These are phyloP conservation scores for Tolypocladium amazonense DNA, from an alignment of 2,329 filamentous ascomycete species.

Conservation along the genomic window DNA sequence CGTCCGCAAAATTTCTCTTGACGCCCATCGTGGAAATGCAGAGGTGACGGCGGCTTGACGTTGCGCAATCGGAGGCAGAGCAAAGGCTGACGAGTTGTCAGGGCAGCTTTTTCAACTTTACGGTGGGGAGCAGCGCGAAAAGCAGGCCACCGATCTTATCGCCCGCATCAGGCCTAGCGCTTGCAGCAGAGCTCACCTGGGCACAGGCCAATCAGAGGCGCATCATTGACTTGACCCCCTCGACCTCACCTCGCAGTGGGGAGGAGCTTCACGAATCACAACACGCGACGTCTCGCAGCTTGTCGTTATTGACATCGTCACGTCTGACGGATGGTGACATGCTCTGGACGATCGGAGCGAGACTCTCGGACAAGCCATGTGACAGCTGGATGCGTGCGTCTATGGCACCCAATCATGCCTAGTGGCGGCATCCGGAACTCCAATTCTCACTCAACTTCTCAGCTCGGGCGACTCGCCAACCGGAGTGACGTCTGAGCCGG, in stretches of 20 bases:
- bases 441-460: neutral
- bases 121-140: neutral
- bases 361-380: neutral
- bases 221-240: neutral
- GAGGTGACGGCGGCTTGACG: neutral
- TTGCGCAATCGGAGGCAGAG: neutral
- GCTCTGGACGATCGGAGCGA: neutral
- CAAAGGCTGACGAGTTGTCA: neutral
- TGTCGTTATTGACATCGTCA: neutral
- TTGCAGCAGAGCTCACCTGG: neutral
- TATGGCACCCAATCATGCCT: neutral
- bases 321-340: neutral
- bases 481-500: neutral
- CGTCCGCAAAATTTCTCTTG: conserved; percentile 19
- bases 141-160: neutral
- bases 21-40: conserved; percentile 14
- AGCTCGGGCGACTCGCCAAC: neutral
- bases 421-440: neutral
- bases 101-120: neutral
- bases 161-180: neutral
- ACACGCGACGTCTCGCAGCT: neutral
- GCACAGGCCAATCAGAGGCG: neutral
- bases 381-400: neutral
- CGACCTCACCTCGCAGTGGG: neutral
- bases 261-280: neutral